A percentile compares a stretch with the other conserved stretches of the same genome.
Conservation (phyloP, 2,329 filamentous ascomycete genomes). For the Akanthomyces lecanii region DNA sequence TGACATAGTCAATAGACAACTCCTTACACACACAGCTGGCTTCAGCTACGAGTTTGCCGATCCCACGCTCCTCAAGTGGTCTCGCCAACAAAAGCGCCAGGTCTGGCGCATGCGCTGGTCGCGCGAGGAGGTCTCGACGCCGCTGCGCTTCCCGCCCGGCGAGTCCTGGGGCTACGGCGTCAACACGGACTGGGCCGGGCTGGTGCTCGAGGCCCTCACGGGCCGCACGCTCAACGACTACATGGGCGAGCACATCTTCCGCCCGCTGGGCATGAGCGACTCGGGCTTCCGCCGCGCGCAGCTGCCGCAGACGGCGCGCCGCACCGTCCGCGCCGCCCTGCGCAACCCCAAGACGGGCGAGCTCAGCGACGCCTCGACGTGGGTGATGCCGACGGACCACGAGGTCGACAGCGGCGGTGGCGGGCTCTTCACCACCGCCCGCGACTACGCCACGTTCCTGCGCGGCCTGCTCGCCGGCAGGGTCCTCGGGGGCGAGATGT, state of each 20-base stretch:
- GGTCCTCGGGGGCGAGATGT: constrained; percentile 22
- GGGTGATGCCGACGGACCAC: constrained; percentile 21
- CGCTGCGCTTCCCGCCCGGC: constrained; percentile 35
- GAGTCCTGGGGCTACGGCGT: constrained; percentile 40
- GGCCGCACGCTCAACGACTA: constrained; percentile 26
- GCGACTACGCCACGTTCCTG: constrained; percentile 30
- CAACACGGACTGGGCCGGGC: constrained; percentile 37
- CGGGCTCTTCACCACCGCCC: constrained; percentile 30
- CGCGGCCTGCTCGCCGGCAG: constrained; percentile 23
- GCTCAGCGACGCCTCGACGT: constrained; percentile 5
- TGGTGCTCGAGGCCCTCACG: constrained; percentile 33
- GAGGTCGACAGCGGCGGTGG: constrained; percentile 33
- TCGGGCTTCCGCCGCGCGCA: constrained; percentile 24
- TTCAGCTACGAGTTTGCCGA: constrained; percentile 34
- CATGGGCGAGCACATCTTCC: constrained; percentile 24
- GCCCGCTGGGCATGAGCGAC: constrained; percentile 25
- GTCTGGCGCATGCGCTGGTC: constrained; percentile 24
- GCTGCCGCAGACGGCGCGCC: constrained; percentile 13
- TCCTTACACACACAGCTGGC: constrained; percentile 41
- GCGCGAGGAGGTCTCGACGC: constrained; percentile 32
- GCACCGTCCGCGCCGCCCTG: constrained; percentile 11
- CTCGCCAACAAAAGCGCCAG: constrained; percentile 25
- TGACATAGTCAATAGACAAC: constrained; percentile 23
- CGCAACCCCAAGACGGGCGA: constrained; percentile 8
- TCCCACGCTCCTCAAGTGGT: constrained; percentile 31